These are phyloP conservation scores for Naganishia vaughanmartiniae DNA, from an alignment of 768 basidiomycete species.

Conservation along the genomic window DNA sequence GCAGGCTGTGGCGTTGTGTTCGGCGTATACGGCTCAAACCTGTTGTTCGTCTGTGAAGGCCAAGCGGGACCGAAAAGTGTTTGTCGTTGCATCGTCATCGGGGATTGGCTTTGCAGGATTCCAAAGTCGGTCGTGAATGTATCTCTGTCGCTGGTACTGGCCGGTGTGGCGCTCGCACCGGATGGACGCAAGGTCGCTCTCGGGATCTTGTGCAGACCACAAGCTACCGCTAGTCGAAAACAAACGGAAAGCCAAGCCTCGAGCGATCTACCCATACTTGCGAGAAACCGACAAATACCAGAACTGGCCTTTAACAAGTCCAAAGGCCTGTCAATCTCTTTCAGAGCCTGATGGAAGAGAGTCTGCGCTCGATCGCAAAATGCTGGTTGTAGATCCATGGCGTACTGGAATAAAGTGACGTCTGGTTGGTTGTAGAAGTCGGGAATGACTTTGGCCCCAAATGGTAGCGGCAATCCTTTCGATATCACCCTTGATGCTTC, in stretches of 20 bases:
- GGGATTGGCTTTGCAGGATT: neutral
- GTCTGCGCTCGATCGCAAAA: constrained; percentile 39
- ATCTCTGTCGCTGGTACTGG: neutral
- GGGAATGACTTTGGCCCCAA: neutral
- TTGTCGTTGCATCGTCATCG: neutral
- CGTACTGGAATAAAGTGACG: neutral
- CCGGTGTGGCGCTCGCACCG: neutral
- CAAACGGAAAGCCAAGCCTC: constrained; percentile 47
- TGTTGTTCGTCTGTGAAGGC: constrained; percentile 19
- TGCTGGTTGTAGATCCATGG: constrained; percentile 1
- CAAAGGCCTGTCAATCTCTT: constrained; percentile 42
- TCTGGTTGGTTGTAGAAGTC: constrained; percentile 10
- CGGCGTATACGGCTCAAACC: constrained; percentile 27
- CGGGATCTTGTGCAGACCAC: constrained; percentile 47
- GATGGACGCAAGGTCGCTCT: constrained; percentile 12
- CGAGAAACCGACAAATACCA: constrained; percentile 43
- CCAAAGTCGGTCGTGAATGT: neutral
- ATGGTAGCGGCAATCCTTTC: constrained; percentile 2
- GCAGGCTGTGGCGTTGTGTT: neutral
- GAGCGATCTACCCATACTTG: constrained; percentile 42
- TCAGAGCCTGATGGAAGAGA: constrained; percentile 42
- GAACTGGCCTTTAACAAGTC: constrained; percentile 44
- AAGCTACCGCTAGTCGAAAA: constrained; percentile 39
- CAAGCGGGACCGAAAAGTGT: neutral
- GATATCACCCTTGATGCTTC: constrained; percentile 35